A percentile compares a stretch with the other conserved stretches of the same genome.
These are phyloP conservation scores for Melampsora allii-populina DNA, from an alignment of 1,284 basidiomycete genomes.

Conservation along the genomic window DNA sequence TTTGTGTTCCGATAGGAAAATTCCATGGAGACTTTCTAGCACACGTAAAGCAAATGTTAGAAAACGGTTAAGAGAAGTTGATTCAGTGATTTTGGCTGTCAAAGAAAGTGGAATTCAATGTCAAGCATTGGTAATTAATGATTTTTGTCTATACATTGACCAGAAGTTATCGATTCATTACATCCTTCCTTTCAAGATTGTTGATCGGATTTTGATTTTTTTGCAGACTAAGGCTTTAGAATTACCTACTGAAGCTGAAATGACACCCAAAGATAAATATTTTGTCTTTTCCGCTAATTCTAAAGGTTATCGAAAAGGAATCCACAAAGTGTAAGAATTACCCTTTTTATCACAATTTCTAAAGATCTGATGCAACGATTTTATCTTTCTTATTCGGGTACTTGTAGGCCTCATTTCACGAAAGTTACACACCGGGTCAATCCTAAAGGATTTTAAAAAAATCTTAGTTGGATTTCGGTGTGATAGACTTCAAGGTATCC, in stretches of 20 bases:
- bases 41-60: conserved; percentile 43
- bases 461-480: neutral
- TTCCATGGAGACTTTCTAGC: conserved; percentile 43
- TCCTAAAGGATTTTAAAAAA: conserved; percentile 35
- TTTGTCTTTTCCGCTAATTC: conserved; percentile 38
- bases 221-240: conserved; percentile 29
- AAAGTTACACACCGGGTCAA: conserved; percentile 39
- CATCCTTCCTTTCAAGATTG: neutral
- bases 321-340: conserved; percentile 42
- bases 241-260: conserved; percentile 42
- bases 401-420: conserved; percentile 34
- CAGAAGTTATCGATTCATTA: too few species aligned
- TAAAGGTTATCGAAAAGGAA: conserved; percentile 44
- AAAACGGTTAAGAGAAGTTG: conserved; percentile 43
- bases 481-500: neutral
- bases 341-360: neutral
- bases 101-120: conserved; percentile 42
- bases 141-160: neutral
- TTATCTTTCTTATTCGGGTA: neutral
- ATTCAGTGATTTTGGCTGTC: conserved; percentile 40
- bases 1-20: conserved; percentile 14
- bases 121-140: conserved; percentile 22
- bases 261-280: conserved; percentile 44
- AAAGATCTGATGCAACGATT: neutral
- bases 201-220: neutral